A percentile compares a stretch with the other conserved stretches of the same genome.
Evolutionary conservation across 192 early-diverging fungal genomes (phyloP).

Genomic region (Backusella macrospora): DNA sequence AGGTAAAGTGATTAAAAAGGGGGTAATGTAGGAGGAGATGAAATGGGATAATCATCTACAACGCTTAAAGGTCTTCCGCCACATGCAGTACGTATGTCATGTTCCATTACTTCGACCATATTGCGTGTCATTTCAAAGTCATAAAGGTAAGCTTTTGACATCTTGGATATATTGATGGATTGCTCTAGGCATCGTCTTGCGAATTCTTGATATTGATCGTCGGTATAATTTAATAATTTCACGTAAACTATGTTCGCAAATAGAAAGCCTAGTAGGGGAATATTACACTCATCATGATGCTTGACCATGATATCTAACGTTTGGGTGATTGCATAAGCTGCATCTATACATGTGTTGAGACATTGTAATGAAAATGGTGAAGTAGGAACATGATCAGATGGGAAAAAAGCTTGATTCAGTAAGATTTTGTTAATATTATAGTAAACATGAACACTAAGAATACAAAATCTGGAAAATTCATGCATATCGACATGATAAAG

Average conservation of each 20-base stretch:
- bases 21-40: conserved; percentile 21
- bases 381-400: conserved; percentile 36
- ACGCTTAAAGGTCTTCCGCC: conserved; percentile 2
- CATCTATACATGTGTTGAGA: conserved; percentile 38
- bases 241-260: conserved; percentile 42
- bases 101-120: conserved; percentile 38
- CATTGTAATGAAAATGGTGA: conserved; percentile 37
- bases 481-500: conserved; percentile 22
- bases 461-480: conserved; percentile 33
- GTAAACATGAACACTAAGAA: conserved; percentile 35
- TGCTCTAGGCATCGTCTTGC: conserved; percentile 30
- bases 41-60: neutral
- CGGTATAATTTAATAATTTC: conserved; percentile 37
- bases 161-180: conserved; percentile 35
- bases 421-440: conserved; percentile 45
- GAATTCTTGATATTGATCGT: conserved; percentile 31
- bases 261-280: conserved; percentile 36
- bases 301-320: conserved; percentile 39
- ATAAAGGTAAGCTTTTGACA: conserved; percentile 35
- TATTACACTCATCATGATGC: conserved; percentile 38
- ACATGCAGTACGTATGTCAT: conserved; percentile 24
- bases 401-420: conserved; percentile 41
- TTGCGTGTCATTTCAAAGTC: conserved; percentile 41
- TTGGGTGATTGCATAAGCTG: conserved; percentile 36
- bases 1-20: neutral